Conservation (phyloP, 257 asterid species). For the Nyctanthes arbortristis region DNA sequence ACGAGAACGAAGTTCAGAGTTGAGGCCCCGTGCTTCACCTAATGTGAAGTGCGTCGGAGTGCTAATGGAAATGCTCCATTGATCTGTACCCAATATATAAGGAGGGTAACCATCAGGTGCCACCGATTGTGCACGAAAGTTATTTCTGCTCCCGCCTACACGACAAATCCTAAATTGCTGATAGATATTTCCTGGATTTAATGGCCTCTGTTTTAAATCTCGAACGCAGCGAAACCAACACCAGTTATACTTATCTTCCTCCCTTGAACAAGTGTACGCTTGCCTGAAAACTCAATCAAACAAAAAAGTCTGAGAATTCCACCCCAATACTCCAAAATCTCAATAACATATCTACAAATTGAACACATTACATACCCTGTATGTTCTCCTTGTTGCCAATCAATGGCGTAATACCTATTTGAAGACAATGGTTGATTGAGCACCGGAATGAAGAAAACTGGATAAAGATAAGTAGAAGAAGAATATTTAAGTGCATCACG, state of each 20-base stretch:
- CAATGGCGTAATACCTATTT: conserved; percentile 54
- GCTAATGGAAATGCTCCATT: conserved; percentile 34
- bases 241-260: conserved; percentile 27
- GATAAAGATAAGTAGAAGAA: conserved; percentile 11
- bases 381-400: conserved; percentile 43
- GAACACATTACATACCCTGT: conserved; percentile 48
- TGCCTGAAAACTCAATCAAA: conserved; percentile 11
- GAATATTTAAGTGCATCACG: too few relatives aligned
- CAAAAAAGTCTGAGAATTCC: neutral
- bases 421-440: conserved; percentile 52
- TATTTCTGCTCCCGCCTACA: too few relatives aligned
- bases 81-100: conserved; percentile 13
- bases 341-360: neutral
- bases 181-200: too few relatives aligned
- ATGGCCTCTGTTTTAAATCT: too few relatives aligned
- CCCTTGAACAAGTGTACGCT: too few relatives aligned
- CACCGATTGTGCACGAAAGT: too few relatives aligned
- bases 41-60: too few relatives aligned
- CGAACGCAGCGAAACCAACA: conserved; percentile 26
- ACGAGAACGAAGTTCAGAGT: conserved; percentile 24
- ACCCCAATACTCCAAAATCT: neutral
- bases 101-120: conserved; percentile 27
- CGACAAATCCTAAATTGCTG: too few relatives aligned
- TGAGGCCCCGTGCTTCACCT: conserved; percentile 24
- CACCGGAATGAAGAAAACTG: too few relatives aligned